A percentile compares a stretch with the other conserved stretches of the same genome.
phyloP scores from a whole-genome alignment of 148 eudicot species.

The Bassia scoparia region DNA sequence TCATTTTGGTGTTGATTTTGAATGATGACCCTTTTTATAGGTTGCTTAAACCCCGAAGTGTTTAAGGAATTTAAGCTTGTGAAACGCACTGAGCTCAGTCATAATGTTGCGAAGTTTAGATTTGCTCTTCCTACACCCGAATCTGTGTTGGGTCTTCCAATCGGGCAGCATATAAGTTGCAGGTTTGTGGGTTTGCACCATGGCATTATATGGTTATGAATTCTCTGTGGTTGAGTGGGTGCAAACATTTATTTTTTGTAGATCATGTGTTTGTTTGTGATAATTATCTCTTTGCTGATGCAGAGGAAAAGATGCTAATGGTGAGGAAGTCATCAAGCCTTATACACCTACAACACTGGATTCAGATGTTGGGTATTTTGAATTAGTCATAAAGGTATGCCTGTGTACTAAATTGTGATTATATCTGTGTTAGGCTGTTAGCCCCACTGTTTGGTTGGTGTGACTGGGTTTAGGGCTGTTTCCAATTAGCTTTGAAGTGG shows the following conservation, averaged over 20 bases:
- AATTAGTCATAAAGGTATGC: constrained; percentile 80
- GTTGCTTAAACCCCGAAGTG: constrained; percentile 70
- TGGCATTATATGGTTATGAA: not conserved
- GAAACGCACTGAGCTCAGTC: constrained; percentile 67
- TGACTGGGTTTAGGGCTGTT: not conserved
- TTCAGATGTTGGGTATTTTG: constrained; percentile 81
- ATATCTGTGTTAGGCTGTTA: not conserved
- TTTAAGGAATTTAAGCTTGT: constrained; percentile 89
- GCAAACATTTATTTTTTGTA: not conserved
- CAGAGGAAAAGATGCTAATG: constrained; percentile 89
- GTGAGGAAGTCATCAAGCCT: constrained; percentile 83
- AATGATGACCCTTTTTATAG: constrained; percentile 30
- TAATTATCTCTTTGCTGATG: not conserved
- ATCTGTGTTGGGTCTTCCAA: constrained; percentile 88
- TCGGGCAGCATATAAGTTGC: constrained; percentile 96
- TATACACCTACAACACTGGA: constrained; percentile 96
- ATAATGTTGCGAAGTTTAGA: constrained; percentile 87
- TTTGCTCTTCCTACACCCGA: constrained; percentile 84
- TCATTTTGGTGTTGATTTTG: constrained; percentile 15
- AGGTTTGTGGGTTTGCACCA: constrained; percentile 29
- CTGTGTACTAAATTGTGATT: not conserved
- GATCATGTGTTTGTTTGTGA: not conserved
- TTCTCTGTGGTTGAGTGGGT: not conserved
- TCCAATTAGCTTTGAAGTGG: constrained; percentile 14
- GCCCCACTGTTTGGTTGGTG: not conserved